Percentiles rank a stretch among this genome's conserved stretches.
These are phyloP conservation scores for Isabelozyma heimii DNA, from an alignment of 805 yeast species.

Conservation along the genomic window DNA sequence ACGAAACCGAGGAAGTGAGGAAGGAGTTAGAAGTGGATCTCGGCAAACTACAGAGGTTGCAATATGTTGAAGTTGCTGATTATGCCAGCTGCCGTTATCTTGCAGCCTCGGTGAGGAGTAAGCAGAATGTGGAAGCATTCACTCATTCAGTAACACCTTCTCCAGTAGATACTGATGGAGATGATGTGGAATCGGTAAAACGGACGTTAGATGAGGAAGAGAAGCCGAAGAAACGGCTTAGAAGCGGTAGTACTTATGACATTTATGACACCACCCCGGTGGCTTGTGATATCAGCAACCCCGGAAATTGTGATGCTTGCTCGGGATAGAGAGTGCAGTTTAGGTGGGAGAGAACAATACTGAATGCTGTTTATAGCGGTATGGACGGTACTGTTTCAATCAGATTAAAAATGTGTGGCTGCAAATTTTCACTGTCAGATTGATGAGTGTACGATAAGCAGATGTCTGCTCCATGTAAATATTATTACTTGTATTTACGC, in stretches of 20 bases:
- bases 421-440: background rate
- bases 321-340: constrained; percentile 35
- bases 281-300: constrained; percentile 27
- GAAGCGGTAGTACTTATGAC: constrained; percentile 10
- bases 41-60: constrained; percentile 19
- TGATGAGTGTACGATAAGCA: background rate
- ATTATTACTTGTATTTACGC: constrained; percentile 5
- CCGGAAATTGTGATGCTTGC: constrained; percentile 39
- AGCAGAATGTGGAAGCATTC: background rate
- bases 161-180: background rate
- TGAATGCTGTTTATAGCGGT: too few relatives aligned
- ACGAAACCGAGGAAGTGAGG: constrained; percentile 7
- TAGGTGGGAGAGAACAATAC: too few relatives aligned
- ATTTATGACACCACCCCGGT: constrained; percentile 35
- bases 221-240: background rate
- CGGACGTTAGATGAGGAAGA: background rate
- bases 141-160: background rate
- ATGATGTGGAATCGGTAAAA: background rate
- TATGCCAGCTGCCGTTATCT: background rate
- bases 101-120: background rate
- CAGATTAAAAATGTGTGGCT: background rate
- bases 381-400: background rate
- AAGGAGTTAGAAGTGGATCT: constrained; percentile 5
- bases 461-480: background rate
- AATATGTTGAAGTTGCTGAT: background rate